These are phyloP conservation scores for Margaritispora aquatica DNA, from an alignment of 495 filamentous ascomycete genomes.

Conservation along the genomic window DNA sequence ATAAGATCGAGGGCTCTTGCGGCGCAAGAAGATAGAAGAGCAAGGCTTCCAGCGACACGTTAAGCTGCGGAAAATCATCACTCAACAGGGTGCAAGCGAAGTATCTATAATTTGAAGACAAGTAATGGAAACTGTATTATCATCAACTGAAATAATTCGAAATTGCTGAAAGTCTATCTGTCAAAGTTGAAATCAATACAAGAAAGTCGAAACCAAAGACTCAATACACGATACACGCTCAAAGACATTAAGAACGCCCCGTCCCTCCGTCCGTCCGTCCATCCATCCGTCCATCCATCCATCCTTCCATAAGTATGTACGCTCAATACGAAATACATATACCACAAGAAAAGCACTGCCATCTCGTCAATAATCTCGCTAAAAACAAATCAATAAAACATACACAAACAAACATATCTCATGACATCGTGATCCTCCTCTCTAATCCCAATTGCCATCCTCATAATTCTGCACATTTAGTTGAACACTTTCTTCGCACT, in stretches of 20 bases:
- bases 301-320: slow-evolving; percentile 13
- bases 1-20: too few relatives aligned
- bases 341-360: slow-evolving; percentile 2
- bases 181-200: background rate
- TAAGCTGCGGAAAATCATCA: too few relatives aligned
- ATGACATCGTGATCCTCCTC: slow-evolving; percentile 3
- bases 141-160: too few relatives aligned
- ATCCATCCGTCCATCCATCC: slow-evolving; percentile 5
- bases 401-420: slow-evolving; percentile 10
- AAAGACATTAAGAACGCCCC: background rate
- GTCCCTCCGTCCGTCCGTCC: background rate
- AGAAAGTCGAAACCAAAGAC: background rate
- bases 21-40: too few relatives aligned
- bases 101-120: too few relatives aligned
- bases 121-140: too few relatives aligned
- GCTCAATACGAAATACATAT: slow-evolving; percentile 17
- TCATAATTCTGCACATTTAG: background rate
- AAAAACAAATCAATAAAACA: background rate
- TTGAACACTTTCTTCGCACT: slow-evolving; percentile 20
- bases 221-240: background rate
- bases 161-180: too few relatives aligned
- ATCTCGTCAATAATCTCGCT: background rate
- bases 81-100: too few relatives aligned
- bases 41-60: too few relatives aligned
- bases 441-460: background rate